Percentiles rank a stretch among this genome's conserved stretches.
Evolutionary conservation across 495 filamentous ascomycete genomes (phyloP).

Genomic region (Aspergillus campestris): DNA sequence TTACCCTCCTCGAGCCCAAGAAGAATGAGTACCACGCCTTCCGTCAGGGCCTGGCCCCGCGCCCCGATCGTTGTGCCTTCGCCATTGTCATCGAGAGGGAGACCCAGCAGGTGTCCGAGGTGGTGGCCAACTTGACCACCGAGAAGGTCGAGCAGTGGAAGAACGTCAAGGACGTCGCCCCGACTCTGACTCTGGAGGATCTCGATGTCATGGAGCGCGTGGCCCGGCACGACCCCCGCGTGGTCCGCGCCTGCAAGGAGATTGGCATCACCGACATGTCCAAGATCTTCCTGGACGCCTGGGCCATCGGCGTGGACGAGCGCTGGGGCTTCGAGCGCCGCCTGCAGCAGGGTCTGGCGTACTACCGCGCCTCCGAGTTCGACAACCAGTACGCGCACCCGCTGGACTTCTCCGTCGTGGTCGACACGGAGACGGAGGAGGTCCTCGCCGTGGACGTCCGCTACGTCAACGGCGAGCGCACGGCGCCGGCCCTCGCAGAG

Average conservation of each 20-base stretch:
- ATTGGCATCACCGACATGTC: constrained; percentile 81
- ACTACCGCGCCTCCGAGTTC: constrained; percentile 40
- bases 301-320: constrained; percentile 33
- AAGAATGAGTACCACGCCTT: constrained; percentile 74
- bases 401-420: constrained; percentile 28
- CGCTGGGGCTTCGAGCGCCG: constrained; percentile 32
- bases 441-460: constrained; percentile 87
- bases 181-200: constrained; percentile 82
- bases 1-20: constrained; percentile 69
- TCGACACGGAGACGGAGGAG: constrained; percentile 77
- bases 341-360: constrained; percentile 32
- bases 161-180: constrained; percentile 63
- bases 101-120: constrained; percentile 51
- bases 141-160: constrained; percentile 66
- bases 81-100: constrained; percentile 27
- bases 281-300: constrained; percentile 70
- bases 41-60: constrained; percentile 47
- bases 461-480: constrained; percentile 64
- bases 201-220: constrained; percentile 71
- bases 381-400: constrained; percentile 36
- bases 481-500: constrained; percentile 42
- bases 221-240: constrained; percentile 63
- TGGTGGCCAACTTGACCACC: constrained; percentile 64
- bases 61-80: constrained; percentile 23
- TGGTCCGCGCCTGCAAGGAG: constrained; percentile 78